Conservation (phyloP, 495 filamentous ascomycete species). For the Talaromyces nanjingensis region DNA sequence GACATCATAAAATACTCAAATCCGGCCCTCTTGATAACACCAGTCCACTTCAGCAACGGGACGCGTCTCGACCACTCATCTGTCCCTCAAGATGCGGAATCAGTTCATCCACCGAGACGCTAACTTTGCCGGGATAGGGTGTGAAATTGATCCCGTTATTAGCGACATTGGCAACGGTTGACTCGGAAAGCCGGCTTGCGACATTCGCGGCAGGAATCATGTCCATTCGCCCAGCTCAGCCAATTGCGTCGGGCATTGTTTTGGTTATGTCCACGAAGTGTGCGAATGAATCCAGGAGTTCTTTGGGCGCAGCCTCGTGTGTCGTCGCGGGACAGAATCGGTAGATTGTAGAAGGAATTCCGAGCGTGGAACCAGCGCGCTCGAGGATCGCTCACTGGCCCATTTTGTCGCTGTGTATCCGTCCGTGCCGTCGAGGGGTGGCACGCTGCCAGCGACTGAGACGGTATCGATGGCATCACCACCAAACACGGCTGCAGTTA, state of each 20-base stretch:
- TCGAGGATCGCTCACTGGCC: conserved; percentile 41
- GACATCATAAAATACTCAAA: neutral
- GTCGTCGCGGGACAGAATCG: neutral
- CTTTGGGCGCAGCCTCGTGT: neutral
- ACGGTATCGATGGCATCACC: neutral
- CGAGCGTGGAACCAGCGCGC: conserved; percentile 13
- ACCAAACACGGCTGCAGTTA: conserved; percentile 20
- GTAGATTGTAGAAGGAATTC: conserved; percentile 19
- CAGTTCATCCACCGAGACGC: neutral
- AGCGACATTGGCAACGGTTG: neutral
- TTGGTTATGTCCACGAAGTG: conserved; percentile 7
- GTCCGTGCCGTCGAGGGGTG: conserved; percentile 19
- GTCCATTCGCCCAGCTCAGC: conserved; percentile 12
- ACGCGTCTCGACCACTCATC: neutral
- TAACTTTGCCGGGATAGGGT: neutral
- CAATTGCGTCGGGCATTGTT: conserved; percentile 9
- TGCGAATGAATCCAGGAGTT: conserved; percentile 4
- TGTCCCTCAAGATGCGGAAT: neutral
- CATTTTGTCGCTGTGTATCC: conserved; percentile 42
- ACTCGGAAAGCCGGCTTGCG: neutral
- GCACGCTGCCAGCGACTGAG: conserved; percentile 12
- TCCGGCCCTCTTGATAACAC: neutral
- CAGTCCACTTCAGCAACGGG: neutral
- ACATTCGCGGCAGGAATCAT: conserved; percentile 7
- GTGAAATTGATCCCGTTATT: neutral